Base-by-base conservation (phyloP, 805 yeast genomes). In the Priceomyces carsonii region DNA sequence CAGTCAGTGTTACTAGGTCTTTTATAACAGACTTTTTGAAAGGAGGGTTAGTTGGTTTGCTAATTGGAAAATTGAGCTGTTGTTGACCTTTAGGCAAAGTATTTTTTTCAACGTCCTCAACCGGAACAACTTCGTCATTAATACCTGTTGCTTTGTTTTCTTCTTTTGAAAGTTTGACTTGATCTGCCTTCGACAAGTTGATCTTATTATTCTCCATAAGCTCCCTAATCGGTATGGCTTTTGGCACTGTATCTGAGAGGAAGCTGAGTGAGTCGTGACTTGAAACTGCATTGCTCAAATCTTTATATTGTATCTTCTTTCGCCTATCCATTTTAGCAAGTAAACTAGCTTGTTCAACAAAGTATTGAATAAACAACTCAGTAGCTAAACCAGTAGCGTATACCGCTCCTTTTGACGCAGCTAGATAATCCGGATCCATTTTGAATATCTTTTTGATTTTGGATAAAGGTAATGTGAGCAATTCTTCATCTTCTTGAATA, bases 351-450 rank as follows among this genome's bases (percentile, higher is more conserved):
- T 82, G 86, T 51, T 81, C 87, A 1, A 85, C 73, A 41, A 85
- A 69, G 50, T 79, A 76, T 56, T 80, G 81, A 15, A 85, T 70
- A 51, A 85, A 85, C 15, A 83, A 59, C 49, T 85, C 93, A 0
- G 91, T 79, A 6, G 93, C 89, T n/a, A 82, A 71, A 2, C 86
- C 87, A 5, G 85, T 68, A 10, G 87, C 74, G 53, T 77, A 81
- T n/a, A 82, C 85, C 0, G 91, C 87, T 18, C 80, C 67, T 38
- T 77, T 82, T 2, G 88, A 77, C 2, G 86, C 79, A 2, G 81
- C 75, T 5, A 71, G 59, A 45, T 82, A 82, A 24, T 81, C 89
- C 10, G 88, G 86, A 53, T 85, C 95, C 53, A 82, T 72, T 49
- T 82, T 84, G 54, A 85, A 73, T 35, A 85, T 80, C 46, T 80